phyloP scores from a whole-genome alignment of 1,139 yeast species.

The Martiniozyma asiatica region DNA sequence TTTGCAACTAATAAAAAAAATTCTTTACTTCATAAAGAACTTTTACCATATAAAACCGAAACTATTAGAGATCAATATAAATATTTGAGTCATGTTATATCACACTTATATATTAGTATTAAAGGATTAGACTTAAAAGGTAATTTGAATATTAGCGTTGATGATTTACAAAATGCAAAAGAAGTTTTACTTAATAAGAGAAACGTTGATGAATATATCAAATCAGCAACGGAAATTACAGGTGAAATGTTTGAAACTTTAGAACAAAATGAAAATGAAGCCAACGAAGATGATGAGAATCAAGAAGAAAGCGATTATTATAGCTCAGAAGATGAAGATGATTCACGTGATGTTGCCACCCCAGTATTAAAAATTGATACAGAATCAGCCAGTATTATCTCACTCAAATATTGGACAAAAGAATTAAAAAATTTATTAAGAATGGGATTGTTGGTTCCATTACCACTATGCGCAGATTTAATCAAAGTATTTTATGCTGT shows the following conservation, averaged over 20 bases:
- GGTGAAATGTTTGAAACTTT: constrained; percentile 29
- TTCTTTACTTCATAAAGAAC: constrained; percentile 44
- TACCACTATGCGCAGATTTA: constrained; percentile 46
- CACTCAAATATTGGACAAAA: constrained; percentile 79
- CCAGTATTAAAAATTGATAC: constrained; percentile 41
- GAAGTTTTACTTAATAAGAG: constrained; percentile 8
- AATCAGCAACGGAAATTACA: constrained; percentile 8
- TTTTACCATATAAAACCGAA: constrained; percentile 72
- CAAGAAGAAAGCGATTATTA: constrained; percentile 30
- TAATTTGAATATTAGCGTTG: constrained; percentile 52
- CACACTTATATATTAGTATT: constrained; percentile 70
- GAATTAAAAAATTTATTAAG: constrained; percentile 69
- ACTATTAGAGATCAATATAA: constrained; percentile 56
- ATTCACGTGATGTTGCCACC: constrained; percentile 21
- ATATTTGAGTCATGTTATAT: constrained; percentile 67
- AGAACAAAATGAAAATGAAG: constrained; percentile 29
- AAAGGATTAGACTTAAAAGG: constrained; percentile 71
- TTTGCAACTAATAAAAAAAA: constrained; percentile 41
- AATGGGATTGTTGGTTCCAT: constrained; percentile 76
- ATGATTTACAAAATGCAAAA: constrained; percentile 22
- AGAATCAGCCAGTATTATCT: constrained; percentile 60
- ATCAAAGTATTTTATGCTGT: constrained; percentile 65
- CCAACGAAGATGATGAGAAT: constrained; percentile 29
- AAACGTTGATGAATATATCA: constrained; percentile 8
- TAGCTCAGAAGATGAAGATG: constrained; percentile 28